Conservation (phyloP, 2,329 filamentous ascomycete genomes). For the Calonectria naviculata region DNA sequence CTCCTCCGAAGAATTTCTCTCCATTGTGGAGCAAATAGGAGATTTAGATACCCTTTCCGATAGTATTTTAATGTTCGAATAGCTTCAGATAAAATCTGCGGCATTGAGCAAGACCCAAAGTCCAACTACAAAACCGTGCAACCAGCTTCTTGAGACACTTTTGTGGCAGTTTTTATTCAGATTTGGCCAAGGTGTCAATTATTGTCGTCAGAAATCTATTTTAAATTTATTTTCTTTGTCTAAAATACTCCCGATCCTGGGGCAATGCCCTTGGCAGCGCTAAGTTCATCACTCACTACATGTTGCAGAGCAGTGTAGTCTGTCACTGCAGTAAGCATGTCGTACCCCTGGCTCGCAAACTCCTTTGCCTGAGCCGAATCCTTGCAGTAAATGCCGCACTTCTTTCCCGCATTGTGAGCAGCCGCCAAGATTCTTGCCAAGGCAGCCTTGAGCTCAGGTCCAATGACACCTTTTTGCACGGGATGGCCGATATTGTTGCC, state of each 20-base stretch:
- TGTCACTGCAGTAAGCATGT: slow-evolving; percentile 68
- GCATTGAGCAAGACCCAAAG: no score
- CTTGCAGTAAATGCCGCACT: slow-evolving; percentile 69
- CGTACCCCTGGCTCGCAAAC: slow-evolving; percentile 66
- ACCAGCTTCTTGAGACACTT: not conserved
- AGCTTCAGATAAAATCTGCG: not conserved
- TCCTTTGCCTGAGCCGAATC: slow-evolving; percentile 62
- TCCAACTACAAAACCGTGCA: no score
- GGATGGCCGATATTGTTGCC: slow-evolving; percentile 70
- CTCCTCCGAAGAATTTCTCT: slow-evolving; percentile 51
- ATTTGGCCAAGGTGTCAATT: no score
- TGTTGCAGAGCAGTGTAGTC: slow-evolving; percentile 63
- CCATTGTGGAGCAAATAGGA: slow-evolving; percentile 49
- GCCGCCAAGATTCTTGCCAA: slow-evolving; percentile 67
- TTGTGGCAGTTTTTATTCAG: no score
- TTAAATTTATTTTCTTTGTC: not conserved
- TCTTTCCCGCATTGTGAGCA: slow-evolving; percentile 70
- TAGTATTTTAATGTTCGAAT: not conserved
- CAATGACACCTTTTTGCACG: slow-evolving; percentile 67
- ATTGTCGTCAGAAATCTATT: not conserved
- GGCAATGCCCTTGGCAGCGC: slow-evolving; percentile 54
- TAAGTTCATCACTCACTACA: slow-evolving; percentile 55
- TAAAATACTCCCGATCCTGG: not conserved
- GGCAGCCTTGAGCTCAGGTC: slow-evolving; percentile 67
- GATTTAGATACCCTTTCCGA: not conserved